Conservation (phyloP, 495 filamentous ascomycete species). For the Entonaema liquescens region DNA sequence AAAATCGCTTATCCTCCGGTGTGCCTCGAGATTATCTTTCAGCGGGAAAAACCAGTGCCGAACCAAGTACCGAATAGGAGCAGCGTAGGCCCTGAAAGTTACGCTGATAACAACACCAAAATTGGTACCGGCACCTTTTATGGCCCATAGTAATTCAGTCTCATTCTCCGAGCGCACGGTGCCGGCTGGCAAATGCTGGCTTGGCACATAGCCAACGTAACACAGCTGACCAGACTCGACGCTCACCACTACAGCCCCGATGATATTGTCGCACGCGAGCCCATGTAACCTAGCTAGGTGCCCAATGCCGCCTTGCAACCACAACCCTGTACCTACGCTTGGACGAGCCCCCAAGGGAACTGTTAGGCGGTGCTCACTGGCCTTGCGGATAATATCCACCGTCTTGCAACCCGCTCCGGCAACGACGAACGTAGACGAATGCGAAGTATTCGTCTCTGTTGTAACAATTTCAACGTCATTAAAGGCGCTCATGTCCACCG, state of each 20-base stretch:
- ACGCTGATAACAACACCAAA: constrained; percentile 70
- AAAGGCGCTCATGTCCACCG: constrained; percentile 68
- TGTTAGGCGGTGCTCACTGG: constrained; percentile 61
- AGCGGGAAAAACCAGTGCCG: constrained; percentile 63
- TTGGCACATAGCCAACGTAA: constrained; percentile 63
- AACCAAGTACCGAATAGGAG: constrained; percentile 55
- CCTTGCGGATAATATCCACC: constrained; percentile 62
- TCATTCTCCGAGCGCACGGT: constrained; percentile 60
- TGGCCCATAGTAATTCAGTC: constrained; percentile 65
- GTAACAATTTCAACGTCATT: constrained; percentile 61
- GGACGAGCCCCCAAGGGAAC: constrained; percentile 68
- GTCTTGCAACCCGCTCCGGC: constrained; percentile 65
- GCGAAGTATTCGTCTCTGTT: no score
- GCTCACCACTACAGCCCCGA: constrained; percentile 67
- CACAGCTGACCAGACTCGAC: constrained; percentile 60
- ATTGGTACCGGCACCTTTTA: constrained; percentile 70
- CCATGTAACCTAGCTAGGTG: constrained; percentile 66
- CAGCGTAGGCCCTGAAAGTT: constrained; percentile 60
- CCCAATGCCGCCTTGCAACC: constrained; percentile 73
- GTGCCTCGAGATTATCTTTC: constrained; percentile 50
- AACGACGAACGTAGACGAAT: no score
- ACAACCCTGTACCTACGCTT: constrained; percentile 69
- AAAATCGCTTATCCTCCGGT: constrained; percentile 53
- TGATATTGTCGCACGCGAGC: constrained; percentile 68
- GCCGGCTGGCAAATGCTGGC: constrained; percentile 55